Evolutionary conservation across 2,329 filamentous ascomycete species (phyloP), one percentile per base, ranked within the genome.

Genomic region (Ophiosphaerella narmari): DNA sequence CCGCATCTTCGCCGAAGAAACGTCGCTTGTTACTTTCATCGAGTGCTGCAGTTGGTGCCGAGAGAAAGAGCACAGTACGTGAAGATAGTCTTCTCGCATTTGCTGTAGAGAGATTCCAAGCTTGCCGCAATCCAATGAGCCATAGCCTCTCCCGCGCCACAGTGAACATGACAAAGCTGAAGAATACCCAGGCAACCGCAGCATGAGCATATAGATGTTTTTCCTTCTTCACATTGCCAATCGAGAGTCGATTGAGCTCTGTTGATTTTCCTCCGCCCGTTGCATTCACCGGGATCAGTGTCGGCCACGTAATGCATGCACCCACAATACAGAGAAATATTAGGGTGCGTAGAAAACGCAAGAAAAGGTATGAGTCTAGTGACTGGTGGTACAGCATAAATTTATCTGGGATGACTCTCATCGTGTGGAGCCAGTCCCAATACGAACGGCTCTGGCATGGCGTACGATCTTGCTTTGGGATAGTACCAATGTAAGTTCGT

Each of bases 91-190:
- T 89, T 65, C 87, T 88, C 45, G 91, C 83, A 70, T 95, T 95
- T 40, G 89, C 80, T 9, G 91, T 91, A 9, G 91, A 92, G 47
- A 95, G 83, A 35, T 95, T 84, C 75, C 95, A 97, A 0, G 93
- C 93, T 75, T 97, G 93, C 56, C 92, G 89, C 43, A 97, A 76
- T 66, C 95, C 96, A 78, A 97, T 88, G 74, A 90, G 96, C 81
- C 87, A 96, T 62, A 97, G 88, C 68, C 85, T 87, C 74, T 97
- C 93, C 50, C 93, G 84, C 48, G 91, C 88, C 55, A 97, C 85
- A 66, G 90, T 87, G 75, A 90, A 94, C 72, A 97, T 87, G 58
- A 97, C 81, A 69, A 97, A 97, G 39, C 84, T 76, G 72, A 89
- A 91, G 75, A 90, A 97, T 42, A 92, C 73, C 85, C 90, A 96